Evolutionary conservation across 2,329 filamentous ascomycete species (phyloP), one percentile per base, ranked within the genome.

Genomic region (Aspergillus novofumigatus): DNA sequence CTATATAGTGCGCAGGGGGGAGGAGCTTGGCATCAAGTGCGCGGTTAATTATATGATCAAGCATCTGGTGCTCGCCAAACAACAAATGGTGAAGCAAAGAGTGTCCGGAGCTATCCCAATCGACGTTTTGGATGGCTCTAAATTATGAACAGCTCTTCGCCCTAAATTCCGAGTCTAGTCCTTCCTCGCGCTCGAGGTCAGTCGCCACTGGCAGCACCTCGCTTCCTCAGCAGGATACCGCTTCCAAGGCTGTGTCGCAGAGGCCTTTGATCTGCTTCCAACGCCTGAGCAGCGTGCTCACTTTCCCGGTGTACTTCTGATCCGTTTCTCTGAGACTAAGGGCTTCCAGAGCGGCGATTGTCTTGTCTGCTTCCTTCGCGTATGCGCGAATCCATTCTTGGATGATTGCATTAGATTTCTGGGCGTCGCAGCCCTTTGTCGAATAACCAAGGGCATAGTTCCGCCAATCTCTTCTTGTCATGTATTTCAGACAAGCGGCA

Each of bases 1-100:
- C 0, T 99, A 93, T 76, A 88, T 99, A 58, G 81, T 95, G 32
- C 81, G 79, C 52, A 83, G 88, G 44, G 94, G 89, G 0, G 81
- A 84, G 65, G 83, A 90, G 69, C 67, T 92, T 59, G 90, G 90
- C 1, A 78, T 96, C n/a, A 78, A 83, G 52, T 86, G 86, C 66
- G 83, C 85, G 10, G 79, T 87, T 59, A 94, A 96, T 69, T 86
- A 87, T 65, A 82, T 90, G 79, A 78, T 95, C 45, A 78, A 88
- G 71, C 79, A 86, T 53, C 75, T 92, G 75, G 86, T 97, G 51
- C 86, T 89, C 68, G 89, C 86, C 25, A 93, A 89, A 77, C 76
- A 81, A 48, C 69, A 72, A 42, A 74, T 85, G 66, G 68, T 78
- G 23, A 63, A 65, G 42, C 63, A 69, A 52, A 62, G 62, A 54